Evolutionary conservation across 768 basidiomycete species (phyloP).

Genomic region (Chalciporus chontae): DNA sequence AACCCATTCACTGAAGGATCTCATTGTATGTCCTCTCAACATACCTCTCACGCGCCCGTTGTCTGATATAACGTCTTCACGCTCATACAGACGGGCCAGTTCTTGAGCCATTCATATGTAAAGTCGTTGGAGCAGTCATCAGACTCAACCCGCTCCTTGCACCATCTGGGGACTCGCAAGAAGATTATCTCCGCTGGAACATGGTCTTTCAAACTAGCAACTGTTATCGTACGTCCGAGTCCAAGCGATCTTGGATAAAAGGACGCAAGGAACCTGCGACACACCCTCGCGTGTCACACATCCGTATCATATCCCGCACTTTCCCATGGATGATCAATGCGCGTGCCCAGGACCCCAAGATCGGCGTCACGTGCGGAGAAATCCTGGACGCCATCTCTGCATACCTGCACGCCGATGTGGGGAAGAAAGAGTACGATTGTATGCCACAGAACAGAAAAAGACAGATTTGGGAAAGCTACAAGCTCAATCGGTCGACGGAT

Average conservation of each 20-base stretch:
- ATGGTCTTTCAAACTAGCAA: slow-evolving; percentile 64
- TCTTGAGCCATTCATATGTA: slow-evolving; percentile 55
- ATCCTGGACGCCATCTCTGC: slow-evolving; percentile 53
- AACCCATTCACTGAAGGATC: slow-evolving; percentile 38
- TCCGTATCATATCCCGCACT: slow-evolving; percentile 50
- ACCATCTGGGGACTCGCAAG: slow-evolving; percentile 40
- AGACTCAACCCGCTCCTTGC: slow-evolving; percentile 60
- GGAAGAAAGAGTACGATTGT: slow-evolving; percentile 49
- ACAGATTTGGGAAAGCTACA: slow-evolving; percentile 50
- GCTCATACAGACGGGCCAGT: slow-evolving; percentile 61
- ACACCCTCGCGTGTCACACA: slow-evolving; percentile 51
- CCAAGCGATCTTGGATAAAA: slow-evolving; percentile 58
- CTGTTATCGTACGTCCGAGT: slow-evolving; percentile 62
- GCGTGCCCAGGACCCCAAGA: slow-evolving; percentile 38
- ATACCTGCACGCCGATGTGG: slow-evolving; percentile 48
- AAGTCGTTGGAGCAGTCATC: slow-evolving; percentile 44
- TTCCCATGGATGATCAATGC: slow-evolving; percentile 58
- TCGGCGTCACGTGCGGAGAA: slow-evolving; percentile 67
- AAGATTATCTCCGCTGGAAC: slow-evolving; percentile 66
- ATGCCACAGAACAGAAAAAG: slow-evolving; percentile 36
- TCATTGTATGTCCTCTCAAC: slow-evolving; percentile 34
- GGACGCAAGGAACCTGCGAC: slow-evolving; percentile 67
- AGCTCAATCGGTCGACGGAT: slow-evolving; percentile 61
- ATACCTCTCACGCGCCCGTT: not conserved
- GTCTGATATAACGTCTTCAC: slow-evolving; percentile 11